Evolutionary conservation across 257 asterid species (phyloP).

Genomic region (Apocynum venetum): DNA sequence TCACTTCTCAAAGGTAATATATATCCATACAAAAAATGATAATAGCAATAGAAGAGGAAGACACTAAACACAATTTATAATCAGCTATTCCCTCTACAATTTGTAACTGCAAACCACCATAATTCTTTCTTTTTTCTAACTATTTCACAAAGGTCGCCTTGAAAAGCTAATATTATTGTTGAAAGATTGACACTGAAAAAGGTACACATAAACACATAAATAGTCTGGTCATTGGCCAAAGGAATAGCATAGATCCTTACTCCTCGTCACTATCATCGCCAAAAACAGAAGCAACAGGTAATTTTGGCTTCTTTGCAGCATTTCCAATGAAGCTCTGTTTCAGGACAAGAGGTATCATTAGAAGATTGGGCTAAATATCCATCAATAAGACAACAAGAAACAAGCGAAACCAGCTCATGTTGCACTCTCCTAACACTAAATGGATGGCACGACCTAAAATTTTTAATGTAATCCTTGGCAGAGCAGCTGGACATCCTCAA

Average conservation of each 20-base stretch:
- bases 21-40: background rate
- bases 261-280: constrained; percentile 78
- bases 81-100: background rate
- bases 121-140: background rate
- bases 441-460: too few species aligned
- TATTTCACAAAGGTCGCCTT: background rate
- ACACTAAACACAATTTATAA: background rate
- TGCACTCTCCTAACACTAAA: background rate
- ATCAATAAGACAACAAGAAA: background rate
- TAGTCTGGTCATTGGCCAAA: background rate
- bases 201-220: background rate
- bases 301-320: constrained; percentile 68
- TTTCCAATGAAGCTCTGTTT: constrained; percentile 42
- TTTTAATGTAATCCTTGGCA: background rate
- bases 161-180: too few species aligned
- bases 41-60: background rate
- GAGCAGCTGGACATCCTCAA: too few species aligned
- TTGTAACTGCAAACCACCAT: background rate
- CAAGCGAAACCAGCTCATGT: background rate
- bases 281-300: constrained; percentile 66
- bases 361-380: background rate
- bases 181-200: background rate
- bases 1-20: background rate
- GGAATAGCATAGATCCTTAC: constrained; percentile 17
- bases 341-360: constrained; percentile 20